These are phyloP conservation scores for Colletotrichum theobromicola DNA, from an alignment of 2,329 filamentous ascomycete species.

Conservation along the genomic window DNA sequence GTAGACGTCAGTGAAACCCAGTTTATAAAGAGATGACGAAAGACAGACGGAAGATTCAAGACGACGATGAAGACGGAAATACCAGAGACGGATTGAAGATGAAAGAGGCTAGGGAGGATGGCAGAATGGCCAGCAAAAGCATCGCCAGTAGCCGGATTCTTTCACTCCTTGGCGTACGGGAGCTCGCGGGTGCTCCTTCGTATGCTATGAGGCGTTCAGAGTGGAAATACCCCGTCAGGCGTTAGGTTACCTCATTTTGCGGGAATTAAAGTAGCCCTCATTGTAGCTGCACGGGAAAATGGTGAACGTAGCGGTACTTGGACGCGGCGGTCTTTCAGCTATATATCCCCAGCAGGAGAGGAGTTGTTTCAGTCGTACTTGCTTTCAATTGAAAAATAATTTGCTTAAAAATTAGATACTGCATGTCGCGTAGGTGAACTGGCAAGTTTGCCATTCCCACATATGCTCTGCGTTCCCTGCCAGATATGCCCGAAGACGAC, in stretches of 20 bases:
- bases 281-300: neutral
- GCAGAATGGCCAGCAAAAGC: neutral
- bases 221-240: neutral
- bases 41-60: too few relatives aligned
- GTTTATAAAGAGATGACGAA: too few relatives aligned
- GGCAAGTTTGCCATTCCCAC: neutral
- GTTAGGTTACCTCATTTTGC: neutral
- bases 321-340: neutral
- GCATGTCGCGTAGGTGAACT: neutral
- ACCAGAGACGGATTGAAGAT: neutral
- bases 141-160: neutral
- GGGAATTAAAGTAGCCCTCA: neutral
- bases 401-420: neutral
- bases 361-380: neutral
- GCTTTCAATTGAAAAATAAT: neutral
- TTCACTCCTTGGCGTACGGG: neutral
- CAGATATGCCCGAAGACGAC: neutral
- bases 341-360: neutral
- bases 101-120: neutral
- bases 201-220: neutral
- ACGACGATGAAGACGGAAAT: neutral
- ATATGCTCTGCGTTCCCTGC: neutral
- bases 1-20: too few relatives aligned
- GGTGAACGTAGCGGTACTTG: neutral
- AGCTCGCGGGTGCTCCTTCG: neutral